Percentiles rank a stretch among this genome's conserved stretches.
phyloP scores from a whole-genome alignment of 306 rosid genomes.

The Quercus engelmannii region DNA sequence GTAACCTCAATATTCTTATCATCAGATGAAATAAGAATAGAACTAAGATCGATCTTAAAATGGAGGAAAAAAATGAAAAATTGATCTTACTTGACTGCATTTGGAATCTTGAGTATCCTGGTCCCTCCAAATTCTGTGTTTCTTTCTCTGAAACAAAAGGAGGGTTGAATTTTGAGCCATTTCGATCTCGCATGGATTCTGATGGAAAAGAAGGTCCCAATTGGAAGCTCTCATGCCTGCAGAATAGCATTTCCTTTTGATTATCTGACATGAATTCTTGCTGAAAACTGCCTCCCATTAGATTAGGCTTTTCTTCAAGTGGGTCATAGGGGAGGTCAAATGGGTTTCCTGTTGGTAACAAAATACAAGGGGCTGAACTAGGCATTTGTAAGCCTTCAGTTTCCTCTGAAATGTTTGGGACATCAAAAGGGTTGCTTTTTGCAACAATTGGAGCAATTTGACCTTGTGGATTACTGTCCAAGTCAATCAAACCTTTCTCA shows the following conservation, averaged over 20 bases:
- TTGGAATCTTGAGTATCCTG: constrained; percentile 34
- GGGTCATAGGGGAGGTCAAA: constrained; percentile 77
- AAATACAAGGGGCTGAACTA: constrained; percentile 72
- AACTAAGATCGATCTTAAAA: background rate
- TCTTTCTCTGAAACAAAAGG: constrained; percentile 25
- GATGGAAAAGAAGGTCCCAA: constrained; percentile 31
- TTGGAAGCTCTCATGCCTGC: constrained; percentile 73
- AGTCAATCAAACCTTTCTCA: constrained; percentile 32
- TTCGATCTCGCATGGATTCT: constrained; percentile 26
- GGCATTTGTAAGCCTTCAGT: constrained; percentile 48
- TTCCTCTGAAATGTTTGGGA: constrained; percentile 24
- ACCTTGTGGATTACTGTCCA: constrained; percentile 14
- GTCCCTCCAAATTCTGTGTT: constrained; percentile 19
- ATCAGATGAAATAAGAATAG: background rate
- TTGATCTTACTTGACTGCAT: constrained; percentile 37
- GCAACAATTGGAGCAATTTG: constrained; percentile 49
- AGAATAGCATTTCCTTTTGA: constrained; percentile 43
- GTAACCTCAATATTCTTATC: background rate
- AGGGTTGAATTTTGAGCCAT: background rate
- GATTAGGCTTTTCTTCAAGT: constrained; percentile 64
- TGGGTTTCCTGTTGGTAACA: constrained; percentile 49
- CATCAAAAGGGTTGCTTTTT: constrained; percentile 19
- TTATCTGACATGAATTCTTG: constrained; percentile 47
- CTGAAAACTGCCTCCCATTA: constrained; percentile 49
- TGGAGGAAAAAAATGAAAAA: background rate